Evolutionary conservation across 495 filamentous ascomycete genomes (phyloP).

Genomic region (Podospora conica): DNA sequence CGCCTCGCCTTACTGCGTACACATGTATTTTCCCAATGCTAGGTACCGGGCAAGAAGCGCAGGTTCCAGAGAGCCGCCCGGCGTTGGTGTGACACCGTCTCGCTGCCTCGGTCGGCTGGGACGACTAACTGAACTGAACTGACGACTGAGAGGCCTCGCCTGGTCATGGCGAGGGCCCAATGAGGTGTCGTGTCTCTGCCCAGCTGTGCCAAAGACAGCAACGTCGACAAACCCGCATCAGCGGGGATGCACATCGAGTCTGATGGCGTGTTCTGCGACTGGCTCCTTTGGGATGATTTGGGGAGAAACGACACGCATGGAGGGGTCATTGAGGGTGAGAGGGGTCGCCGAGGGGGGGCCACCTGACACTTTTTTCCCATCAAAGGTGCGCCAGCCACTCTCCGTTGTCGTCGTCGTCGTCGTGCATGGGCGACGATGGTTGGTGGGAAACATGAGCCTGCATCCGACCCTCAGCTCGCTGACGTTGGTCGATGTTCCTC

Average conservation of each 20-base stretch:
- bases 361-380: conserved; percentile 24
- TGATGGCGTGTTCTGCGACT: conserved; percentile 17
- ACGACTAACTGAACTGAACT: too few relatives aligned
- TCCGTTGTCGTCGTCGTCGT: neutral
- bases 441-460: conserved; percentile 13
- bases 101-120: neutral
- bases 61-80: neutral
- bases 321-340: conserved; percentile 17
- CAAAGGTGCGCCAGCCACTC: conserved; percentile 14
- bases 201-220: neutral
- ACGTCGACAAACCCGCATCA: conserved; percentile 1
- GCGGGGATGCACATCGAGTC: conserved; percentile 3
- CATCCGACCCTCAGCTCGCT: conserved; percentile 16
- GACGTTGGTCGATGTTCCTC: conserved; percentile 8
- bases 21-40: neutral
- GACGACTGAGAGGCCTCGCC: neutral
- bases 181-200: neutral
- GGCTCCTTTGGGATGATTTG: conserved; percentile 19
- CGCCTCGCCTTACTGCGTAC: neutral
- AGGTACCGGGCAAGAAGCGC: neutral
- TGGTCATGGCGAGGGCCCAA: conserved; percentile 1
- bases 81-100: conserved; percentile 2
- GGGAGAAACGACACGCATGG: conserved; percentile 17
- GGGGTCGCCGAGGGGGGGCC: conserved; percentile 25
- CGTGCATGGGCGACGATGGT: conserved; percentile 1